Conservation (phyloP, 2,329 filamentous ascomycete species). For the Fusarium phyllophilum region DNA sequence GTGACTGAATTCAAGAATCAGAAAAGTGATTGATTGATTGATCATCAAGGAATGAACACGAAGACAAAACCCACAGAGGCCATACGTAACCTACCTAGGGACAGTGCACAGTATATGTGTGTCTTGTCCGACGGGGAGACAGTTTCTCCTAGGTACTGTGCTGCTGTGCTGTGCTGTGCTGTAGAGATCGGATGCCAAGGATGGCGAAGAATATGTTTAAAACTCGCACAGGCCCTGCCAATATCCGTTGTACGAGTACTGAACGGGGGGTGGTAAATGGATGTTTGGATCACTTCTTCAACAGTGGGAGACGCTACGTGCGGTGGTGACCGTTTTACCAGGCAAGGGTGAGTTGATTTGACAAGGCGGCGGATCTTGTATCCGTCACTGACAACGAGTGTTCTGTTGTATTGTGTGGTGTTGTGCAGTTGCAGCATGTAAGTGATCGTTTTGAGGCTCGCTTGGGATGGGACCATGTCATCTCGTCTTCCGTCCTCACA, state of each 20-base stretch:
- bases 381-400: not conserved
- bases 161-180: not conserved
- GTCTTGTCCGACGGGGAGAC: conserved; percentile 12
- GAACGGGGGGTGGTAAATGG: not conserved
- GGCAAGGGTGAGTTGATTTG: conserved; percentile 33
- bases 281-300: conserved; percentile 35
- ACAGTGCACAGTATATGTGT: not conserved
- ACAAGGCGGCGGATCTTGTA: conserved; percentile 19
- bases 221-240: conserved; percentile 33
- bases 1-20: conserved; percentile 1
- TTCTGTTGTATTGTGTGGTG: not conserved
- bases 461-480: conserved; percentile 1
- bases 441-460: conserved; percentile 29
- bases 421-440: conserved; percentile 6
- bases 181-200: conserved; percentile 45
- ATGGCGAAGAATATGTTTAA: conserved; percentile 9
- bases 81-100: not conserved
- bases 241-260: conserved; percentile 21
- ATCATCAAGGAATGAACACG: not conserved
- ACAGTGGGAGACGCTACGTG: conserved; percentile 34
- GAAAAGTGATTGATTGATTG: not conserved
- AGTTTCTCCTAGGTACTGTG: not conserved
- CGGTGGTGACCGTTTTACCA: conserved; percentile 43
- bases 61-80: not conserved
- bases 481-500: not conserved